Base-by-base conservation (phyloP, 1,139 yeast genomes). In the Diutina catenulata region DNA sequence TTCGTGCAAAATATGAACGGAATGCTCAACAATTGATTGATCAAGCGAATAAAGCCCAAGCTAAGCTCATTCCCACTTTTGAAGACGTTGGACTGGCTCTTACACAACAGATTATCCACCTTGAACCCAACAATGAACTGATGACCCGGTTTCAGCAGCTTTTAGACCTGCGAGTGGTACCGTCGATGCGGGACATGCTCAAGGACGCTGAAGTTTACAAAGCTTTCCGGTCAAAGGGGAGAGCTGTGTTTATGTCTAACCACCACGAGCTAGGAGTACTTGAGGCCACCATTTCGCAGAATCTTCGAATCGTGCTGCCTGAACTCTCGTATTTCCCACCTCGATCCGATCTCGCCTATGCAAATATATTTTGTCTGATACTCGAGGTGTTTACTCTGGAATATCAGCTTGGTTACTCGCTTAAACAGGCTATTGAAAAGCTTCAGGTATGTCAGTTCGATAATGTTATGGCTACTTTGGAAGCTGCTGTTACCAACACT, bases 381-480 rank as follows among this genome's bases (percentile, higher is more conserved):
- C 18, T 29, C 22, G 33, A 29, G 18, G 18, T 29, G 14, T 29
- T 20, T n/a, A 29, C 33, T n/a, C 13, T 24, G 10, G 33, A 19
- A 19, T 29, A 29, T 14, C 33, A 29, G 21, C 20, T 29, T 23
- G 33, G 16, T 3, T 29, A 29, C 24, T 29, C 5, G n/a, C 11
- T 18, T 10, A 29, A 29, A 13, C 33, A 29, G 21, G 24, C 20
- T 4, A 20, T 29, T n/a, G 33, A 29, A 11, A 29, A 29, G 21
- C 13, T 29, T 5, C 33, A 19, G 14, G 11, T 15, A 3, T 18
- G 22, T 4, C 21, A 19, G 16, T 19, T 29, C 11, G 33, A 29
- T 8, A 18, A 29, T 8, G 33, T 29, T 4, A 29, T 29, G 23
- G 16, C 9, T 5, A 29, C 33, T 3, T 9, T 29, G 5, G 33